Percentiles rank a stretch among this genome's conserved stretches.
Conservation (phyloP, 208 protist species). For the Trypanosoma avium region DNA sequence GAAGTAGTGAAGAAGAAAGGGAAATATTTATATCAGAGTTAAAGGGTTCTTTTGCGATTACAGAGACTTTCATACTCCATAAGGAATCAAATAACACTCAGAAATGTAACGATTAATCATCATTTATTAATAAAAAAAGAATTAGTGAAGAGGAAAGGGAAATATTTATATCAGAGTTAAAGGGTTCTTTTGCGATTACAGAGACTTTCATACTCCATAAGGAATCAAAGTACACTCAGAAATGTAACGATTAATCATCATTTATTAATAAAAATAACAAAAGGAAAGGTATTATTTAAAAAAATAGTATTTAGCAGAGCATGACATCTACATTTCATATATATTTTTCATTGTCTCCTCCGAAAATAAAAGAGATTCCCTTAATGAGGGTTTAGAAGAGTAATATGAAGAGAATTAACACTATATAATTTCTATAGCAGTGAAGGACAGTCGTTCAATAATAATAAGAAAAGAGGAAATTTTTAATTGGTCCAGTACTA, state of each 20-base stretch:
- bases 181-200: slow-evolving; percentile 32
- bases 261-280: background rate
- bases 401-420: too few relatives aligned
- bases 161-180: slow-evolving; percentile 31
- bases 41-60: slow-evolving; percentile 37
- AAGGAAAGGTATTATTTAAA: too few relatives aligned
- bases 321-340: too few relatives aligned
- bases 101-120: slow-evolving; percentile 29
- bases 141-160: slow-evolving; percentile 4
- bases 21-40: slow-evolving; percentile 25
- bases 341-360: too few relatives aligned
- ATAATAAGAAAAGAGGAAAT: too few relatives aligned
- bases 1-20: slow-evolving; percentile 6
- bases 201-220: slow-evolving; percentile 16
- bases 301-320: too few relatives aligned
- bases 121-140: slow-evolving; percentile 1
- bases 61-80: slow-evolving; percentile 15
- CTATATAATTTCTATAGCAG: too few relatives aligned
- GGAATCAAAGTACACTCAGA: slow-evolving; percentile 31
- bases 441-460: too few relatives aligned
- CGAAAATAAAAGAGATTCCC: too few relatives aligned
- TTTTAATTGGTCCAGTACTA: too few relatives aligned
- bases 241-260: slow-evolving; percentile 30
- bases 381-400: too few relatives aligned
- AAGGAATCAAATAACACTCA: slow-evolving; percentile 31